Base-by-base conservation (phyloP, 2,329 filamentous ascomycete species). In the Exophiala alcalophila region DNA sequence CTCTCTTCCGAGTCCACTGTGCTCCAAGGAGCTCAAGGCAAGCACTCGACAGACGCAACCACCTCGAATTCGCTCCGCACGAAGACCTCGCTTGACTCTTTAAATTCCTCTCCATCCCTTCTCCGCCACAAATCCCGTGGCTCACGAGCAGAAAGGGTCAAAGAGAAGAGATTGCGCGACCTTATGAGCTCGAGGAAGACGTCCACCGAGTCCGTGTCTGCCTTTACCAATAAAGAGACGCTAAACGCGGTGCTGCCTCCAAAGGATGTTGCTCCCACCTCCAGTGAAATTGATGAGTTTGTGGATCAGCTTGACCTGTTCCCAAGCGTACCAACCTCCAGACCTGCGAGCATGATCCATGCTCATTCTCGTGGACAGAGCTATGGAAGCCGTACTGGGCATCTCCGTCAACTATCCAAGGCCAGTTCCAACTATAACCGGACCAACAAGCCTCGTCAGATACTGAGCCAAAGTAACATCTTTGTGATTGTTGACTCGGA, bases 401-500 rank as follows among this genome's bases (percentile, higher is more conserved):
- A 40, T 25, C 23, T 15, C 10, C 40, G 40, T 9, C 44, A 44
- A 15, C 16, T 34, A 11, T 53, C 47, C 3, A 47, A 42, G 25
- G 28, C 28, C n/a, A 24, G 34, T 23, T 18, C 28, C 4, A 20
- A 20, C 6, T 12, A 29, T 18, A 32, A n/a, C 18, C 30, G 21
- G 6, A 5, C 29, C 15, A 31, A 12, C 14, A 24, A 20, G 5
- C 18, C 32, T 21, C 15, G 24, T 10, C 46, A 53, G 21, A 19
- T 34, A 11, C 47, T 53, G 5, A 37, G 40, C 16, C 44, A 50
- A 32, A 53, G 50, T 23, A 50, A 50, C 14, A 54, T 54, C 19
- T 49, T 49, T 32, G 46, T 54, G 6, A 40, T 54, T 27, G 51
- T 54, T 14, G 51, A 54, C 29, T 44, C 48, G 10, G 45, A 54